These are phyloP conservation scores for Kwoniella bestiolae DNA, from an alignment of 768 basidiomycete species.

Conservation along the genomic window DNA sequence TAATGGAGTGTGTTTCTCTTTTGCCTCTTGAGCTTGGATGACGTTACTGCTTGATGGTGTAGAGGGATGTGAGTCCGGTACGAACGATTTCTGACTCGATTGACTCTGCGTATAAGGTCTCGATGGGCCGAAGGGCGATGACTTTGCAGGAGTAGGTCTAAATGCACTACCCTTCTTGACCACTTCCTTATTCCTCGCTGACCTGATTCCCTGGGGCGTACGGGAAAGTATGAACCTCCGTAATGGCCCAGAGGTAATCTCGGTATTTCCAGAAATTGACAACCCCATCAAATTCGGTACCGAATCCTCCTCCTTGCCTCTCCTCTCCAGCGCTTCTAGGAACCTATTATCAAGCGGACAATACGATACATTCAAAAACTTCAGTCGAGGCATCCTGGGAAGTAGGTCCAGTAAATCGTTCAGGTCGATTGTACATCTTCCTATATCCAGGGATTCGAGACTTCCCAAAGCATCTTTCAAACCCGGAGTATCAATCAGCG, in stretches of 20 bases:
- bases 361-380: constrained; percentile 40
- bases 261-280: constrained; percentile 25
- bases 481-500: constrained; percentile 16
- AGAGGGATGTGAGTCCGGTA: not conserved
- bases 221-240: constrained; percentile 10
- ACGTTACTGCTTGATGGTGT: not conserved
- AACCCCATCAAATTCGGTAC: constrained; percentile 20
- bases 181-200: not conserved
- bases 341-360: constrained; percentile 34
- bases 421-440: constrained; percentile 17
- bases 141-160: constrained; percentile 6
- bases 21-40: not conserved
- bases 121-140: not conserved
- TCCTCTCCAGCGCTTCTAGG: constrained; percentile 25
- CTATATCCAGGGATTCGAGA: constrained; percentile 33
- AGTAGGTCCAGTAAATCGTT: constrained; percentile 16
- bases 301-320: not conserved
- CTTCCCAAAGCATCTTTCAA: constrained; percentile 22
- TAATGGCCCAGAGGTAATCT: constrained; percentile 19
- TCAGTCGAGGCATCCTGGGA: constrained; percentile 16
- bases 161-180: constrained; percentile 5
- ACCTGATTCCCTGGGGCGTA: constrained; percentile 3
- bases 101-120: not conserved
- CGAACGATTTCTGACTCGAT: not conserved
- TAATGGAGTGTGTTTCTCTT: not conserved